A percentile compares a stretch with the other conserved stretches of the same genome.
These are phyloP conservation scores for Berberis thunbergii DNA, from an alignment of 164 flowering plant species.

Conservation along the genomic window DNA sequence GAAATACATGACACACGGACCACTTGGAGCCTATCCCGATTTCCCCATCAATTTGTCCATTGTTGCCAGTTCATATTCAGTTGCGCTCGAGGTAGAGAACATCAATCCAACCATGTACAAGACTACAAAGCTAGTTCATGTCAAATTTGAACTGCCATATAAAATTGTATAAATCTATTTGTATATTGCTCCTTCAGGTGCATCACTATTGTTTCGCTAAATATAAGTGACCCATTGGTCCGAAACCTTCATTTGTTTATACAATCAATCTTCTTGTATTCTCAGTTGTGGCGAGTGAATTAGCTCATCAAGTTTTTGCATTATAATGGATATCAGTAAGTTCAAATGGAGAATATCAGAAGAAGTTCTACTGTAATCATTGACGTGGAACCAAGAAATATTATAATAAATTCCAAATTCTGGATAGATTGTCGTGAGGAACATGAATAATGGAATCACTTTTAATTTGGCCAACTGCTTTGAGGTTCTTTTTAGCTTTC, in stretches of 20 bases:
- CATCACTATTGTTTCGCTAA: slow-evolving; percentile 3
- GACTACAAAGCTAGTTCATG: slow-evolving; percentile 20
- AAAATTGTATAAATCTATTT: slow-evolving; percentile 27
- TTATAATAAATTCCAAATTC: too few species aligned
- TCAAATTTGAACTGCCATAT: slow-evolving; percentile 17
- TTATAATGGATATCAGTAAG: too few species aligned
- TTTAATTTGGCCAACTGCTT: not conserved
- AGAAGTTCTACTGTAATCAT: too few species aligned
- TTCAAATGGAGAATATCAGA: too few species aligned
- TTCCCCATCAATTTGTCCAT: not conserved
- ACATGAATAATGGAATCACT: not conserved
- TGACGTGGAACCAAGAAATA: too few species aligned
- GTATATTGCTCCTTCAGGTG: slow-evolving; percentile 22
- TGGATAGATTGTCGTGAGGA: not conserved
- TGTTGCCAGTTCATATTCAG: not conserved
- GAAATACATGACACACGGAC: not conserved
- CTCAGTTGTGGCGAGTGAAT: not conserved
- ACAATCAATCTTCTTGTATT: not conserved
- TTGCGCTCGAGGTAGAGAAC: not conserved
- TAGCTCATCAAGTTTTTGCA: not conserved
- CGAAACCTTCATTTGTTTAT: not conserved
- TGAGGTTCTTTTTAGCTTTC: not conserved
- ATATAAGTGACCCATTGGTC: slow-evolving; percentile 16
- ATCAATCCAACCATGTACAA: not conserved
- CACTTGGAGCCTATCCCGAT: not conserved